Conservation (phyloP, 495 filamentous ascomycete genomes). For the Penicillium verhagenii region DNA sequence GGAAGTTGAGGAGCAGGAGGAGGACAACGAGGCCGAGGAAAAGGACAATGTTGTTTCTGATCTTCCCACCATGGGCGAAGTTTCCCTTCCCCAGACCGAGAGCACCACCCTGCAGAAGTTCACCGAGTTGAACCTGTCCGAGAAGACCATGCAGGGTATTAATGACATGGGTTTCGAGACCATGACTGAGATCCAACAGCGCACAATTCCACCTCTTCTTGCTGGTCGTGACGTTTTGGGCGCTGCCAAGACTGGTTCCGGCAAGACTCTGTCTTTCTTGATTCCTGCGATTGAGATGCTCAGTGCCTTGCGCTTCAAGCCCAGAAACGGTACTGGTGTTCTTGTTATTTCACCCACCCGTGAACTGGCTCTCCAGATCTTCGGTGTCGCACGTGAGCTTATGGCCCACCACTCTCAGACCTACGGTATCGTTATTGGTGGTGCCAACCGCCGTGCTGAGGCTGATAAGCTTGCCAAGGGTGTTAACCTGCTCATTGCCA, state of each 20-base stretch:
- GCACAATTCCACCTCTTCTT: slow-evolving; percentile 82
- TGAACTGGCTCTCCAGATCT: slow-evolving; percentile 93
- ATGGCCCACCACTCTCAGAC: slow-evolving; percentile 89
- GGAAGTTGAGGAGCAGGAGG: slow-evolving; percentile 21
- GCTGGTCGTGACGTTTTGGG: slow-evolving; percentile 93
- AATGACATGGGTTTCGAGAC: slow-evolving; percentile 86
- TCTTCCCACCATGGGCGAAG: slow-evolving; percentile 49
- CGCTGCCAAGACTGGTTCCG: slow-evolving; percentile 94
- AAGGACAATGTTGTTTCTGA: slow-evolving; percentile 32
- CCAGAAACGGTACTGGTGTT: slow-evolving; percentile 75
- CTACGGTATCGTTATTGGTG: slow-evolving; percentile 93
- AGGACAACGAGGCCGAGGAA: slow-evolving; percentile 27
- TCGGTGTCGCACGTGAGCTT: slow-evolving; percentile 89
- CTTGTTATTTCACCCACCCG: slow-evolving; percentile 70
- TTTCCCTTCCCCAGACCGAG: slow-evolving; percentile 57
- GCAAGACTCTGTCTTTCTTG: slow-evolving; percentile 93
- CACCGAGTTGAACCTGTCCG: slow-evolving; percentile 78
- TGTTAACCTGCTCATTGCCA: slow-evolving; percentile 91
- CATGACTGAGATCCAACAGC: slow-evolving; percentile 94
- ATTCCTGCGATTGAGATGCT: slow-evolving; percentile 97
- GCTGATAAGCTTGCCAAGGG: slow-evolving; percentile 93
- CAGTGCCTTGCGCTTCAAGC: slow-evolving; percentile 83
- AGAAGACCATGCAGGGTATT: slow-evolving; percentile 85
- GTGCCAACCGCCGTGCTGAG: slow-evolving; percentile 86
- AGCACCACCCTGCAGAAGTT: slow-evolving; percentile 63